These are phyloP conservation scores for Candida ulmi DNA, from an alignment of 805 yeast genomes.

Conservation along the genomic window DNA sequence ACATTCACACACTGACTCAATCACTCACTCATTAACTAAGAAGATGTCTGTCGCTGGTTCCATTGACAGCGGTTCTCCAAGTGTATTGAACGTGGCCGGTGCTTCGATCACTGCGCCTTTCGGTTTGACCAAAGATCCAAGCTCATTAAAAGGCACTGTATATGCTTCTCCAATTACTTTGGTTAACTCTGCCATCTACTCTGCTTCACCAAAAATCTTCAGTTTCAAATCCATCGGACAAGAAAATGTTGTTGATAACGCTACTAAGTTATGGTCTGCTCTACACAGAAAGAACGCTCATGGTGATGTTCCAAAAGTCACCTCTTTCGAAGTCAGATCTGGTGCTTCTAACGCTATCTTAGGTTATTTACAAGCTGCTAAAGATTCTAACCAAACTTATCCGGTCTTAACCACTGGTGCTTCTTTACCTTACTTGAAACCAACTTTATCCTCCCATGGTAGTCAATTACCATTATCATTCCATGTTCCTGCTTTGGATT, in stretches of 20 bases:
- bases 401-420: slow-evolving; percentile 59
- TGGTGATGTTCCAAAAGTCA: slow-evolving; percentile 56
- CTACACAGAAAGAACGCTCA: slow-evolving; percentile 44
- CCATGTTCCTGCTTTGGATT: slow-evolving; percentile 74
- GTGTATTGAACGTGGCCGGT: slow-evolving; percentile 27
- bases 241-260: slow-evolving; percentile 53
- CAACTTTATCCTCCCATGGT: slow-evolving; percentile 36
- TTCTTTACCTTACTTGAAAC: slow-evolving; percentile 63
- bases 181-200: slow-evolving; percentile 49
- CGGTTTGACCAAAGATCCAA: slow-evolving; percentile 56
- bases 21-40: not conserved
- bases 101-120: slow-evolving; percentile 47
- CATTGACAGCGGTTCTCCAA: slow-evolving; percentile 13
- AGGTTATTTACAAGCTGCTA: slow-evolving; percentile 49
- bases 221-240: slow-evolving; percentile 66
- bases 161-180: slow-evolving; percentile 53
- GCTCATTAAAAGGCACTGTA: slow-evolving; percentile 38
- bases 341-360: slow-evolving; percentile 80
- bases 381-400: slow-evolving; percentile 24
- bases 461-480: slow-evolving; percentile 53
- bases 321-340: slow-evolving; percentile 62
- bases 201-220: slow-evolving; percentile 48
- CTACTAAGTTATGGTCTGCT: slow-evolving; percentile 54
- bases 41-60: slow-evolving; percentile 18
- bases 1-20: not conserved